phyloP scores from a whole-genome alignment of 2,329 filamentous ascomycete species.

The Claviceps spartinae region DNA sequence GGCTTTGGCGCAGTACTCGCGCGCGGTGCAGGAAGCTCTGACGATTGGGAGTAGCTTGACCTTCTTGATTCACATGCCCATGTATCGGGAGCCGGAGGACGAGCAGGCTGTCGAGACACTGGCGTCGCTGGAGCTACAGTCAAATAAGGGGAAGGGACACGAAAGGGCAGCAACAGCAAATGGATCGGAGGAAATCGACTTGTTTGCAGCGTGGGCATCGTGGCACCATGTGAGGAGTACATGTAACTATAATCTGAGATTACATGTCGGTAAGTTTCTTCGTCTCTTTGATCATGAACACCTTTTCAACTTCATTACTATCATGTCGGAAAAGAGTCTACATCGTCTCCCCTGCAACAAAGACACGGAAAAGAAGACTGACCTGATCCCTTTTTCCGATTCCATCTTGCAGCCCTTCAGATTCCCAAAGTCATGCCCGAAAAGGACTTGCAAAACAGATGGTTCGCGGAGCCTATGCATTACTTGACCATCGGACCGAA shows the following conservation, averaged over 20 bases:
- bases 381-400: background rate
- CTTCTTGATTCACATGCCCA: constrained; percentile 68
- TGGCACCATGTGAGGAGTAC: constrained; percentile 80
- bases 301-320: background rate
- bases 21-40: constrained; percentile 70
- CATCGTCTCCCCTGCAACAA: background rate
- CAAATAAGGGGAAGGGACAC: constrained; percentile 10
- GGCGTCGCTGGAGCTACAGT: constrained; percentile 24
- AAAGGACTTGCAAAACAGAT: constrained; percentile 47
- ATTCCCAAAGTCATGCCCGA: constrained; percentile 46
- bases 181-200: constrained; percentile 40
- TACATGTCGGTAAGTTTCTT: constrained; percentile 63
- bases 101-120: constrained; percentile 41
- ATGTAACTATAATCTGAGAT: constrained; percentile 70
- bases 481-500: constrained; percentile 41
- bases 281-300: background rate
- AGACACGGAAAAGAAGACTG: background rate
- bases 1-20: constrained; percentile 62
- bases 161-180: constrained; percentile 13
- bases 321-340: background rate
- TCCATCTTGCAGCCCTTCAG: constrained; percentile 31
- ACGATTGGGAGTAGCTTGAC: constrained; percentile 62
- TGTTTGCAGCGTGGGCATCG: constrained; percentile 78
- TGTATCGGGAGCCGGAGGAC: constrained; percentile 58
- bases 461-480: constrained; percentile 56